A percentile compares a stretch with the other conserved stretches of the same genome.
Evolutionary conservation across 2,329 filamentous ascomycete species (phyloP).

Genomic region (Penicillium sp.): DNA sequence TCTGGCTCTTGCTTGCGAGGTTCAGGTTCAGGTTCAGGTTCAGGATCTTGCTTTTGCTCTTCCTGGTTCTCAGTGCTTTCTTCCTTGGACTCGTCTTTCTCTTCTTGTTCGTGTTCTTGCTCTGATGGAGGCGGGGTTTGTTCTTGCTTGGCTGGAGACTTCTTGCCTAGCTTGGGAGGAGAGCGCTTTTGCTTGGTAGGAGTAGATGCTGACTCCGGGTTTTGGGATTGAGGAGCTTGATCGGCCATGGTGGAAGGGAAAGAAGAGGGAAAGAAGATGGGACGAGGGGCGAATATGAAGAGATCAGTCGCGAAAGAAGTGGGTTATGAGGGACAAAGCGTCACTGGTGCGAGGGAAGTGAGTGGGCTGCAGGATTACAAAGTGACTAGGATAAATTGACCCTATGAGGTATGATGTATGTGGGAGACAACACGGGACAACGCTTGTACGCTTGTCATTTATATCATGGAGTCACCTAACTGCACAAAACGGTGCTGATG

Average conservation of each 20-base stretch:
- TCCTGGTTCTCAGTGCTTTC: constrained; percentile 14
- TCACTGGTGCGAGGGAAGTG: constrained; percentile 8
- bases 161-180: constrained; percentile 34
- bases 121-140: constrained; percentile 27
- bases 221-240: constrained; percentile 24
- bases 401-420: constrained; percentile 19
- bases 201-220: constrained; percentile 18
- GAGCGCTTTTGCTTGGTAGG: constrained; percentile 28
- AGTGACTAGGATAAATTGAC: constrained; percentile 10
- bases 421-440: background rate
- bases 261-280: constrained; percentile 15
- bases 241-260: constrained; percentile 32
- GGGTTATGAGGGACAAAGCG: constrained; percentile 24
- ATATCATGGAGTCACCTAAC: constrained; percentile 16
- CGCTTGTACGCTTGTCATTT: constrained; percentile 14
- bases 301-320: constrained; percentile 13
- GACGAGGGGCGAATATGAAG: constrained; percentile 25
- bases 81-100: constrained; percentile 4
- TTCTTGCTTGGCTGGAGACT: constrained; percentile 27
- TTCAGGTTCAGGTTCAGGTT: background rate
- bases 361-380: constrained; percentile 4
- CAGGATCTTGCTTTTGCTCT: constrained; percentile 16
- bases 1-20: constrained; percentile 15
- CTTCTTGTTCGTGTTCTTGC: constrained; percentile 17
- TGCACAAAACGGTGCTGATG: constrained; percentile 14